Evolutionary conservation across 2,329 filamentous ascomycete genomes (phyloP), one percentile per base, ranked within the genome.

Genomic region (Aspergillus arachidicola): DNA sequence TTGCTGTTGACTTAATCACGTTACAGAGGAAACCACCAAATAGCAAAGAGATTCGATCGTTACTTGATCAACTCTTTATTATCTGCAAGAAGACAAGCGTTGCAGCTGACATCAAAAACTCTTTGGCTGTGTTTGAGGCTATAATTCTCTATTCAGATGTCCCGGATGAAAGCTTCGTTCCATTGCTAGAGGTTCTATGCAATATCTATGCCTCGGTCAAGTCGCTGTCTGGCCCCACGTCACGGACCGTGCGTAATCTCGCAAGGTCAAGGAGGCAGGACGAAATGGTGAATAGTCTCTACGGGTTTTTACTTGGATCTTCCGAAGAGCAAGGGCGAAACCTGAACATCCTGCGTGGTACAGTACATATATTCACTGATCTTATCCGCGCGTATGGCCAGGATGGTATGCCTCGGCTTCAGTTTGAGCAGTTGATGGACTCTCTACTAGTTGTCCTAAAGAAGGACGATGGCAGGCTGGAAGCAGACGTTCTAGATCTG

Each of bases 151-250:
- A 77, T 61, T 72, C 74, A n/a, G 72, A 77, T 64, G 71, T 81
- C 2, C 79, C 79, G 4, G 72, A 79, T 48, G 64, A 66, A 61
- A 79, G 74, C 58, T 79, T 80, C 54, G 62, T 72, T 41, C 68
- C 72, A 32, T 66, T 81, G 56, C 66, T 81, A 32, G 78, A 81
- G 60, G 77, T 81, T 36, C 69, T 81, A 41, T 81, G 78, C 71
- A 80, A 77, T 63, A 81, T 81, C 30, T 78, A 80, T 69, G 77
- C 78, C 41, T 80, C 78, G 23, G 79, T 81, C 34, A 80, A 78
- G 61, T 73, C 78, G 38, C 66, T 81, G 26, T 78, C 78, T 36
- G 78, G 78, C 6, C 79, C 78, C 28, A 81, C 79, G 1, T 79
- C 79, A 19, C 72, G 78, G 59, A 77, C 76, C 32, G 79, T 80